Evolutionary conservation across 805 yeast genomes (phyloP).

Genomic region (Komagataella pseudopastoris): DNA sequence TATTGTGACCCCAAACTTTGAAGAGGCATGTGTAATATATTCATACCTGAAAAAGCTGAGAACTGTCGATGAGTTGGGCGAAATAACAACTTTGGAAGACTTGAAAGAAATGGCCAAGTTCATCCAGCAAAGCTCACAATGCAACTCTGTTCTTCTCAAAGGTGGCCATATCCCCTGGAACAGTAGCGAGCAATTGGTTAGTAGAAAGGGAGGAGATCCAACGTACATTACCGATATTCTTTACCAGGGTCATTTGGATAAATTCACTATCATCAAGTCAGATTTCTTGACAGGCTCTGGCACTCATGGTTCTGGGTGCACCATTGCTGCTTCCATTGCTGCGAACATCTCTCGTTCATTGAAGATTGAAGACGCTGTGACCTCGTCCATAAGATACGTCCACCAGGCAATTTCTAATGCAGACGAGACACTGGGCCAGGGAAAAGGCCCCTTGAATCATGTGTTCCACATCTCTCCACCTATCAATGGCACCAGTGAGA

Average conservation of each 20-base stretch:
- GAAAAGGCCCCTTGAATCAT: slow-evolving; percentile 68
- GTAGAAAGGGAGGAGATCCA: slow-evolving; percentile 6
- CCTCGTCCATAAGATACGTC: slow-evolving; percentile 47
- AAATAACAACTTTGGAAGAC: slow-evolving; percentile 17
- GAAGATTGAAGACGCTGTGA: slow-evolving; percentile 33
- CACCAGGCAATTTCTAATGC: slow-evolving; percentile 47
- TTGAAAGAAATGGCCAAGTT: slow-evolving; percentile 21
- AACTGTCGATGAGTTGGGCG: slow-evolving; percentile 43
- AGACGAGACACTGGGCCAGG: slow-evolving; percentile 25
- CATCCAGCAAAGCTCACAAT: slow-evolving; percentile 24
- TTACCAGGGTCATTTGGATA: slow-evolving; percentile 17
- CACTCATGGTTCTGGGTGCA: slow-evolving; percentile 89
- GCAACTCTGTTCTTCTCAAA: slow-evolving; percentile 56
- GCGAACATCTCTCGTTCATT: slow-evolving; percentile 53
- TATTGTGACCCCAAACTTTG: slow-evolving; percentile 63
- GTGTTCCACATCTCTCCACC: slow-evolving; percentile 19
- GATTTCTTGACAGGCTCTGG: slow-evolving; percentile 31
- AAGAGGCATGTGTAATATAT: slow-evolving; percentile 43
- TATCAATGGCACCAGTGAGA: slow-evolving; percentile 3
- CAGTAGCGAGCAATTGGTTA: slow-evolving; percentile 6
- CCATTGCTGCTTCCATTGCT: slow-evolving; percentile 70
- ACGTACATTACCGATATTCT: slow-evolving; percentile 11
- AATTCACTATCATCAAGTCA: slow-evolving; percentile 31
- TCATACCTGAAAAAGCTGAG: slow-evolving; percentile 66
- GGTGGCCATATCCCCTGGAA: slow-evolving; percentile 68